Conservation (phyloP, 2,329 filamentous ascomycete genomes). For the Pyrenophora tritici-repentis region DNA sequence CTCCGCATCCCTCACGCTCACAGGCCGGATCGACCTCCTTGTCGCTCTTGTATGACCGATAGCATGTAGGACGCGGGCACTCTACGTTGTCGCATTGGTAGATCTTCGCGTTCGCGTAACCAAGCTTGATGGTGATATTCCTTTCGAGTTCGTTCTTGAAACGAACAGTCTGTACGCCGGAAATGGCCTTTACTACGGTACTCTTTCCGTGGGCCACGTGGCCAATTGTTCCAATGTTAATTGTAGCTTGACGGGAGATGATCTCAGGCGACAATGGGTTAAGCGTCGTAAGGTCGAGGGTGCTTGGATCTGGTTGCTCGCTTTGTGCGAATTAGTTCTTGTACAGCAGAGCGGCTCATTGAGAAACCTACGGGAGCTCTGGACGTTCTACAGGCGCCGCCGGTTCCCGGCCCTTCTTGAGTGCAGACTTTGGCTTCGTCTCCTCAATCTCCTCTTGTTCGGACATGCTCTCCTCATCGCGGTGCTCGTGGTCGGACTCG, state of each 20-base stretch:
- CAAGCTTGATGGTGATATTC: conserved; percentile 99
- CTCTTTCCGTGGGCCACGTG: conserved; percentile 99
- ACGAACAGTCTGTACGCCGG: conserved; percentile 95
- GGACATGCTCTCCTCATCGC: conserved; percentile 59
- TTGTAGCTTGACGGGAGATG: conserved; percentile 95
- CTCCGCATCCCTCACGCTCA: conserved; percentile 87
- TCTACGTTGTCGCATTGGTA: conserved; percentile 95
- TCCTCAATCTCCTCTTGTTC: conserved; percentile 75
- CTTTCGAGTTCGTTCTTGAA: conserved; percentile 99
- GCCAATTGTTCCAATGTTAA: conserved; percentile 98
- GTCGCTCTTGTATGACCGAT: conserved; percentile 96
- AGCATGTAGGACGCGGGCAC: conserved; percentile 94
- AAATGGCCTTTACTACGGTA: conserved; percentile 98
- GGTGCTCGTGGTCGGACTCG: conserved; percentile 48
- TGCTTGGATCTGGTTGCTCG: conserved; percentile 89
- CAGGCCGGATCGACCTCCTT: conserved; percentile 98
- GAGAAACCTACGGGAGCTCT: conserved; percentile 61
- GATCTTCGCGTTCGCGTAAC: conserved; percentile 99
- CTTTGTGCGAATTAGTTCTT: conserved; percentile 32
- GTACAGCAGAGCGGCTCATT: background rate
- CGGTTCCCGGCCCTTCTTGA: conserved; percentile 75
- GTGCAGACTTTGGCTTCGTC: conserved; percentile 70
- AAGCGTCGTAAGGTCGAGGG: conserved; percentile 79
- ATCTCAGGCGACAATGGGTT: conserved; percentile 93
- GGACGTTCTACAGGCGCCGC: conserved; percentile 64